Percentiles rank a stretch among this genome's conserved stretches.
These are phyloP conservation scores for Pseudophaeomoniella oleicola DNA, from an alignment of 2,329 filamentous ascomycete genomes.

Conservation along the genomic window DNA sequence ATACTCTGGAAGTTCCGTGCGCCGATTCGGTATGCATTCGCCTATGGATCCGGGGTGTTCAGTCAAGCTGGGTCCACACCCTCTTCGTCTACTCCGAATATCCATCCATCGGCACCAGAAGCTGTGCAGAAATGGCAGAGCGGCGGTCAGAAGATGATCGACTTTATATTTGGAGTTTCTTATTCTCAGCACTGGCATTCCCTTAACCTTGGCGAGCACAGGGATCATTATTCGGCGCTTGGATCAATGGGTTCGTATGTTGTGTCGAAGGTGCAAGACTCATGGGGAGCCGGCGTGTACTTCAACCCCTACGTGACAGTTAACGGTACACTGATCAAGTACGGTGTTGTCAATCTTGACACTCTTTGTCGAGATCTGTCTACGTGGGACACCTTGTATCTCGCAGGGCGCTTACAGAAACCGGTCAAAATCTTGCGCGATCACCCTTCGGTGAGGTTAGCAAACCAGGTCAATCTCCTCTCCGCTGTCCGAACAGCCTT, in stretches of 20 bases:
- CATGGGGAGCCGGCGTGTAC: conserved; percentile 84
- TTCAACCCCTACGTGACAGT: conserved; percentile 93
- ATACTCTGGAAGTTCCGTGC: conserved; percentile 85
- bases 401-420: conserved; percentile 93
- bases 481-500: conserved; percentile 83
- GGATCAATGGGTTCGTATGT: conserved; percentile 71
- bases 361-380: conserved; percentile 76
- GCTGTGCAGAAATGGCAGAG: conserved; percentile 76
- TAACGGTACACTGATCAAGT: conserved; percentile 93
- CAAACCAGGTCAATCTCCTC: conserved; percentile 90
- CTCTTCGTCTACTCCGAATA: conserved; percentile 27
- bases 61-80: conserved; percentile 48
- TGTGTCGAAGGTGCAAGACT: conserved; percentile 74
- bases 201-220: conserved; percentile 75
- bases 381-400: conserved; percentile 86
- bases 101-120: conserved; percentile 69
- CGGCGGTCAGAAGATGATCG: conserved; percentile 87
- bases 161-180: conserved; percentile 93
- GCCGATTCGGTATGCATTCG: conserved; percentile 90
- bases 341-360: conserved; percentile 88
- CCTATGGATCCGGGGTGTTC: conserved; percentile 94
- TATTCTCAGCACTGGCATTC: conserved; percentile 96
- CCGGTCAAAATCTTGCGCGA: conserved; percentile 95
- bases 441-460: conserved; percentile 77
- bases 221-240: conserved; percentile 80